A percentile compares a stretch with the other conserved stretches of the same genome.
Evolutionary conservation across 768 basidiomycete genomes (phyloP).

Genomic region (Megacollybia marginata): DNA sequence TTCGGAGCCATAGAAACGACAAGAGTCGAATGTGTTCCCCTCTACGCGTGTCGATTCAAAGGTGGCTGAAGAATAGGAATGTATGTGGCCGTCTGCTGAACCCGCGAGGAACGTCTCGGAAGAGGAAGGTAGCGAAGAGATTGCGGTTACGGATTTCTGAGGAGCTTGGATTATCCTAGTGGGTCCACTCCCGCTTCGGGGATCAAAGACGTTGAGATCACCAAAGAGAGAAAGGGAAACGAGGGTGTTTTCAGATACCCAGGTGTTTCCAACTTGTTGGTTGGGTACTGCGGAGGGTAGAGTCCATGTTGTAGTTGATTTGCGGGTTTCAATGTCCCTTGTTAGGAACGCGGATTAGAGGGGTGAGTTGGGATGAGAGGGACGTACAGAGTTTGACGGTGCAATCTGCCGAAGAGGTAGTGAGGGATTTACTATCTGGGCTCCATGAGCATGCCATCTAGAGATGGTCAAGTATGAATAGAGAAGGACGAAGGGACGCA

Average conservation of each 20-base stretch:
- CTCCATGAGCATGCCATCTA: constrained; percentile 81
- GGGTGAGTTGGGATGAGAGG: not conserved
- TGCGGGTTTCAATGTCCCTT: constrained; percentile 81
- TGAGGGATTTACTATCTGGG: constrained; percentile 60
- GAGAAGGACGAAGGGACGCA: constrained; percentile 28
- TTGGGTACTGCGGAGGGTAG: constrained; percentile 66
- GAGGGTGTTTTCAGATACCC: constrained; percentile 59
- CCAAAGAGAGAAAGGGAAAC: constrained; percentile 83
- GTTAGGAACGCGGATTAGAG: not conserved
- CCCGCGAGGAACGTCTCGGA: constrained; percentile 73
- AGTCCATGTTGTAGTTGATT: constrained; percentile 60
- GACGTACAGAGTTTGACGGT: constrained; percentile 79
- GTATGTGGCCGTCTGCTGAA: constrained; percentile 72
- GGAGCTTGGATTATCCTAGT: constrained; percentile 61
- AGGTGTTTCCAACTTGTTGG: constrained; percentile 88
- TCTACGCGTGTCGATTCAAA: constrained; percentile 38
- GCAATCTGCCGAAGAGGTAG: constrained; percentile 82
- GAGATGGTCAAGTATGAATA: not conserved
- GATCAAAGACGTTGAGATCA: constrained; percentile 76
- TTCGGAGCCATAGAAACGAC: constrained; percentile 54
- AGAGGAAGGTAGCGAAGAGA: constrained; percentile 30
- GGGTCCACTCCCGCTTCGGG: constrained; percentile 55
- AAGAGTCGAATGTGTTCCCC: constrained; percentile 67
- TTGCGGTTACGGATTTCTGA: constrained; percentile 72
- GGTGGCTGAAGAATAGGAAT: constrained; percentile 48